Evolutionary conservation across 257 asterid species (phyloP), one percentile per base, ranked within the genome.

Genomic region (Przewalskia tangutica): DNA sequence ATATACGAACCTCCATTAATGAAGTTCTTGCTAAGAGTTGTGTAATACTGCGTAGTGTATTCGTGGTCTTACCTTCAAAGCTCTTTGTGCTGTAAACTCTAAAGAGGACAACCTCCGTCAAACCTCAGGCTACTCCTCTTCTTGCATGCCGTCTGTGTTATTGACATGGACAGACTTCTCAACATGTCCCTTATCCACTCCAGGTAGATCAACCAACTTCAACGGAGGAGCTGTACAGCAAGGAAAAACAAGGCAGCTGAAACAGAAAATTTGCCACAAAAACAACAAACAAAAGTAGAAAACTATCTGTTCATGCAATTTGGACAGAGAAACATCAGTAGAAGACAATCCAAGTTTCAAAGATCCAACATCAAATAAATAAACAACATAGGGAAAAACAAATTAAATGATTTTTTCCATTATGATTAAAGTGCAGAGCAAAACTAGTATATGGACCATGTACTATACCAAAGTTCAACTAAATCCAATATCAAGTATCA

Each of bases 201-300:
- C 87, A 16, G 85, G 87, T 76, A 85, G 76, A 82, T 85, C 87
- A 78, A 85, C 60, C 85, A 85, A 68, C 55, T 85, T 85, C 85
- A 85, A 46, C 23, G 85, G 83, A 77, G 87, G 87, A 82, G 83
- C 85, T 82, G 77, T 34, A 65, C 38, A 36, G 77, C 81, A 77
- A 75, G 71, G 66, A 65, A 58, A 81, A 56, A 42, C 7, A 48
- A 54, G 27, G 27, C 36, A 62, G 44, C 44, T 6, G 44, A 71
- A 80, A 62, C 12, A 48, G 42, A 77, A 18, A 10, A 59, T 9
- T 71, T 23, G 4, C 75, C 58, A 60, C 77, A 82, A 38, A 23
- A 77, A 18, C 12, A 20, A 62, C 16, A 27, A 48, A 23, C 18
- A 20, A 32, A 64, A 51, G 16, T 16, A 64, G 42, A 81, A 48